Percentiles rank a stretch among this genome's conserved stretches.
Conservation (phyloP, 2,329 filamentous ascomycete species). For the Trichocomaceae sp. region DNA sequence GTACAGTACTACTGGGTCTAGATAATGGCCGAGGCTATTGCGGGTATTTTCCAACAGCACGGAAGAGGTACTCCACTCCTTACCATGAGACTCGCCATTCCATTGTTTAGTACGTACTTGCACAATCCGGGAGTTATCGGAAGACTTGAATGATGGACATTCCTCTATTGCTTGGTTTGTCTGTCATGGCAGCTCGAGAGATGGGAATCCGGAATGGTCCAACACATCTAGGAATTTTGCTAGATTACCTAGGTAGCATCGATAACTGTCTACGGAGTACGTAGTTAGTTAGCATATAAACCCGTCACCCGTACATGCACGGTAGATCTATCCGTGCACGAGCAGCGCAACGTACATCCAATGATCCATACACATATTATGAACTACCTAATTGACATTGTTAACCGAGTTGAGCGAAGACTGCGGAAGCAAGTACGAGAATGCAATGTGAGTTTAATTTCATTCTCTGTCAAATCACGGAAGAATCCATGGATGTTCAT, state of each 20-base stretch:
- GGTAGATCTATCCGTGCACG: not conserved
- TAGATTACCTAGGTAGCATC: too few relatives aligned
- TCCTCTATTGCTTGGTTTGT: not conserved
- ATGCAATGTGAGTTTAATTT: slow-evolving; percentile 21
- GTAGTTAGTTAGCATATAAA: too few relatives aligned
- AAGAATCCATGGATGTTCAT: slow-evolving; percentile 3
- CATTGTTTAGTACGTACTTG: not conserved
- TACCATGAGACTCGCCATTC: not conserved
- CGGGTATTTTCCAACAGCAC: not conserved
- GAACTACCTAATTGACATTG: not conserved
- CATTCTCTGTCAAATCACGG: slow-evolving; percentile 4
- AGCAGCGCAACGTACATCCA: not conserved
- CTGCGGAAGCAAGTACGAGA: slow-evolving; percentile 14
- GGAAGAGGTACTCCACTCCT: not conserved
- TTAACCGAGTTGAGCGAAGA: not conserved
- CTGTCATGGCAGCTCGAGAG: too few relatives aligned
- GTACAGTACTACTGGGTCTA: not conserved
- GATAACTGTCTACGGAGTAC: too few relatives aligned
- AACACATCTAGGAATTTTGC: not conserved
- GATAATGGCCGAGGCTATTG: not conserved
- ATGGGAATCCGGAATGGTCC: not conserved
- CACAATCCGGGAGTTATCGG: not conserved
- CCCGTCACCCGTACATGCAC: not conserved
- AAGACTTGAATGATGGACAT: not conserved
- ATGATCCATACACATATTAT: not conserved